Evolutionary conservation across 2,329 filamentous ascomycete genomes (phyloP).

Genomic region (Plenodomus tracheiphilus): DNA sequence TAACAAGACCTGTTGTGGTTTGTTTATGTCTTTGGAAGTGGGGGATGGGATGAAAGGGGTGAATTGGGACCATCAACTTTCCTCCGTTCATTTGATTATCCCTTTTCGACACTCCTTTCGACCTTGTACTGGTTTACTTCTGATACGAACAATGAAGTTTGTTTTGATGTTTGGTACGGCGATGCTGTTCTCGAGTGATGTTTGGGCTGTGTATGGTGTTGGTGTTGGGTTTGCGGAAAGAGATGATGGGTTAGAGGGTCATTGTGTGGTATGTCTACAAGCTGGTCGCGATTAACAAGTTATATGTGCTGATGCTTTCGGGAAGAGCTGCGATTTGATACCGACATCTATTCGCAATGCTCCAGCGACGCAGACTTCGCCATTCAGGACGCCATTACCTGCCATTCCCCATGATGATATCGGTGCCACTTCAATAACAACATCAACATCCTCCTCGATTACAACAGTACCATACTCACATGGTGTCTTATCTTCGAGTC

Average conservation of each 20-base stretch:
- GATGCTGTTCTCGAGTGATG: slow-evolving; percentile 14
- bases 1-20: slow-evolving; percentile 9
- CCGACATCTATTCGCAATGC: neutral
- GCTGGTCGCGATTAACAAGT: neutral
- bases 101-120: neutral
- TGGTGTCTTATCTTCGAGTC: neutral
- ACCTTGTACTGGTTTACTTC: neutral
- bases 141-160: slow-evolving; percentile 4
- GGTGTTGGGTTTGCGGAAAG: slow-evolving; percentile 1
- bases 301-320: neutral
- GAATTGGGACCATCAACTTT: neutral
- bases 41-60: slow-evolving; percentile 1
- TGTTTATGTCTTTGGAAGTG: slow-evolving; percentile 8
- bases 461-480: neutral
- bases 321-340: neutral
- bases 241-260: neutral
- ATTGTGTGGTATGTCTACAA: slow-evolving; percentile 8
- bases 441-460: neutral
- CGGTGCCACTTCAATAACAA: neutral
- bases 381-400: slow-evolving; percentile 2
- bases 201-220: slow-evolving; percentile 24
- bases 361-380: neutral
- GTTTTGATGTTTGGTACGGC: neutral
- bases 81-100: slow-evolving; percentile 7
- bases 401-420: neutral